phyloP scores from a whole-genome alignment of 768 basidiomycete species.

The Panaeolus cyanescens region DNA sequence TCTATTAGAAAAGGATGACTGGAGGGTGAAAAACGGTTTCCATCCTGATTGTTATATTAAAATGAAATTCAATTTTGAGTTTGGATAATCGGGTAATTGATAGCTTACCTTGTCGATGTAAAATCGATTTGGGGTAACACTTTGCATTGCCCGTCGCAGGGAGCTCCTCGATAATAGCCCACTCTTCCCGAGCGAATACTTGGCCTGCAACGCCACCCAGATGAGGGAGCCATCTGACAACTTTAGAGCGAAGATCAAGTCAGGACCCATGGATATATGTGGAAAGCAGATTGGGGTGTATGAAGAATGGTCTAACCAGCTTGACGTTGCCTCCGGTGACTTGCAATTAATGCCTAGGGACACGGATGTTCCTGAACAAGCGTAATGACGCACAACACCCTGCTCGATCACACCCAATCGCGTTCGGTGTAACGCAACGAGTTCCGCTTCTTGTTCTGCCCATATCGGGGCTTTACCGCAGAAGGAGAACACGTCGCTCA shows the following conservation, averaged over 20 bases:
- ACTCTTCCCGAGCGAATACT: conserved; percentile 35
- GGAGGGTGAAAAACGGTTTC: conserved; percentile 32
- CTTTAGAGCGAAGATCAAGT: conserved; percentile 40
- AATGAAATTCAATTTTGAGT: background rate
- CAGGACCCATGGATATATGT: conserved; percentile 41
- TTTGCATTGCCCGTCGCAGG: conserved; percentile 39
- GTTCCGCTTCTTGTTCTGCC: conserved; percentile 36
- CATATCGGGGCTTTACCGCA: conserved; percentile 32
- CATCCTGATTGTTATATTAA: conserved; percentile 39
- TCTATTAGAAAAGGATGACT: conserved; percentile 31
- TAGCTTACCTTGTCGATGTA: conserved; percentile 40
- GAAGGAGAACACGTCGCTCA: conserved; percentile 41
- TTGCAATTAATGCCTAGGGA: conserved; percentile 40
- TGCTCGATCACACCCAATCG: conserved; percentile 26
- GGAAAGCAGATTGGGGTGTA: conserved; percentile 43
- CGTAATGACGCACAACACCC: conserved; percentile 27
- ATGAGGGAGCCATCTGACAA: conserved; percentile 34
- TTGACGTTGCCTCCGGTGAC: conserved; percentile 29
- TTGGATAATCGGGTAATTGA: background rate
- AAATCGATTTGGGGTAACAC: conserved; percentile 42
- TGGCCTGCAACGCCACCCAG: conserved; percentile 47
- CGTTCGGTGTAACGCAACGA: conserved; percentile 34
- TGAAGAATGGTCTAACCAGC: conserved; percentile 35
- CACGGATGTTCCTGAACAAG: conserved; percentile 33
- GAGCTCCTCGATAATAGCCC: conserved; percentile 27